Percentiles rank a stretch among this genome's conserved stretches.
phyloP scores from a whole-genome alignment of 352 stramenopile genomes.

The Phytophthora sp. region DNA sequence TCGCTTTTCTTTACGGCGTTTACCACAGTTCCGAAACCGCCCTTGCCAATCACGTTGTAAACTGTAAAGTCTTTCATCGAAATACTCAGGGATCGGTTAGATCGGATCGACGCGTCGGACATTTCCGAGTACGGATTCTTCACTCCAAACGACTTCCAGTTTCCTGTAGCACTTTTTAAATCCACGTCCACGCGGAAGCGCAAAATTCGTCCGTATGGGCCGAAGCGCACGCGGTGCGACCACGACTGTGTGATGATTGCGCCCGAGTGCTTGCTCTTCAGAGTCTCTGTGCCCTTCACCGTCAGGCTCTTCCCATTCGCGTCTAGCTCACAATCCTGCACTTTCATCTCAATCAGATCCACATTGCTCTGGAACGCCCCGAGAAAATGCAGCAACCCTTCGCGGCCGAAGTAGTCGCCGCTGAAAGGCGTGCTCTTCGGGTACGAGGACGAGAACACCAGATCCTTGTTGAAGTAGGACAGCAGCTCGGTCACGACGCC shows the following conservation, averaged over 20 bases:
- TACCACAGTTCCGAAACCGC: constrained; percentile 88
- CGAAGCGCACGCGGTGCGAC: constrained; percentile 79
- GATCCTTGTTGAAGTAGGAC: constrained; percentile 90
- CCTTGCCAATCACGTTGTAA: constrained; percentile 92
- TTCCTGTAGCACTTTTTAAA: constrained; percentile 67
- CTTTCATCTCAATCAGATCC: constrained; percentile 77
- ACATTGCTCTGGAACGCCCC: constrained; percentile 80
- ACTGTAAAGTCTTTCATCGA: constrained; percentile 91
- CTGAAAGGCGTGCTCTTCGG: constrained; percentile 80
- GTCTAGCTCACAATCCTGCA: constrained; percentile 70
- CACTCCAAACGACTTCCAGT: constrained; percentile 80
- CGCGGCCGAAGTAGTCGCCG: constrained; percentile 86
- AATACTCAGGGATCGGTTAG: constrained; percentile 85
- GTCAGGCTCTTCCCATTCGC: constrained; percentile 70
- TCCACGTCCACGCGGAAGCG: constrained; percentile 84
- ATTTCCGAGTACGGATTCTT: constrained; percentile 86
- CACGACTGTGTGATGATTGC: constrained; percentile 76
- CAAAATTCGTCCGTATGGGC: constrained; percentile 82
- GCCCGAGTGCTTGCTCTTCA: constrained; percentile 82
- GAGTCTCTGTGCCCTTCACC: constrained; percentile 81
- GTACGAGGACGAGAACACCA: constrained; percentile 87
- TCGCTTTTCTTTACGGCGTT: constrained; percentile 92
- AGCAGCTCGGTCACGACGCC: constrained; percentile 65
- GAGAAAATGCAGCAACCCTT: constrained; percentile 83
- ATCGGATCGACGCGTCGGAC: constrained; percentile 78